Evolutionary conservation across 768 basidiomycete genomes (phyloP).

Genomic region (Rhizopogon vesiculosus): DNA sequence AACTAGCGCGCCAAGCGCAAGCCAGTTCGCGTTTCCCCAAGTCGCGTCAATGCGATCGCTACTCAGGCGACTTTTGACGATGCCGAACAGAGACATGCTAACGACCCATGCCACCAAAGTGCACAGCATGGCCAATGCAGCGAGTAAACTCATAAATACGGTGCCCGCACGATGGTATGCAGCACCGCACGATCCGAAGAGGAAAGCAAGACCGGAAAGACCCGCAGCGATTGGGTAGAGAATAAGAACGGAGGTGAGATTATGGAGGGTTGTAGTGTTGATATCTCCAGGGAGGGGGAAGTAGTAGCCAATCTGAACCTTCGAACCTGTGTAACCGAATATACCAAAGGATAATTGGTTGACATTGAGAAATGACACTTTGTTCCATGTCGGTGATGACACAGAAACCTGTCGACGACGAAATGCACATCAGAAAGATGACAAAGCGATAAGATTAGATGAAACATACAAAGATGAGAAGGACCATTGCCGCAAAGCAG

Average conservation of each 20-base stretch:
- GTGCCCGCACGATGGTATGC: constrained; percentile 66
- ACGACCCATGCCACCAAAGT: constrained; percentile 69
- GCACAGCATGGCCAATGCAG: constrained; percentile 60
- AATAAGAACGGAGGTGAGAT: constrained; percentile 70
- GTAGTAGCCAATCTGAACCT: constrained; percentile 53
- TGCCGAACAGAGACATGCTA: constrained; percentile 78
- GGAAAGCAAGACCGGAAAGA: constrained; percentile 55
- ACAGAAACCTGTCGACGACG: constrained; percentile 51
- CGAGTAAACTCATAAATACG: constrained; percentile 68
- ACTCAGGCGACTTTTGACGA: constrained; percentile 56
- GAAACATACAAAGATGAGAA: constrained; percentile 61
- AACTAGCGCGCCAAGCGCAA: constrained; percentile 70
- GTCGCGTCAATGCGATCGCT: constrained; percentile 42
- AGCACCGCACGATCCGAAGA: constrained; percentile 67
- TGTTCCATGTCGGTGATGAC: constrained; percentile 70
- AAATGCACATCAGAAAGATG: not conserved
- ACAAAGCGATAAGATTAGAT: constrained; percentile 1
- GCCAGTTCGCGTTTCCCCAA: constrained; percentile 81
- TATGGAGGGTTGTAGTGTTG: constrained; percentile 55
- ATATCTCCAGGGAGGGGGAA: constrained; percentile 25
- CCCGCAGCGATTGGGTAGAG: constrained; percentile 78
- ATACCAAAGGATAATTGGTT: constrained; percentile 58
- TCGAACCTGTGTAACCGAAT: constrained; percentile 70
- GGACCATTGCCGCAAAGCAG: constrained; percentile 63
- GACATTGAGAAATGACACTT: constrained; percentile 63